A percentile compares a stretch with the other conserved stretches of the same genome.
Evolutionary conservation across 352 stramenopile species (phyloP).

Genomic region (Phytophthora nicotianae): DNA sequence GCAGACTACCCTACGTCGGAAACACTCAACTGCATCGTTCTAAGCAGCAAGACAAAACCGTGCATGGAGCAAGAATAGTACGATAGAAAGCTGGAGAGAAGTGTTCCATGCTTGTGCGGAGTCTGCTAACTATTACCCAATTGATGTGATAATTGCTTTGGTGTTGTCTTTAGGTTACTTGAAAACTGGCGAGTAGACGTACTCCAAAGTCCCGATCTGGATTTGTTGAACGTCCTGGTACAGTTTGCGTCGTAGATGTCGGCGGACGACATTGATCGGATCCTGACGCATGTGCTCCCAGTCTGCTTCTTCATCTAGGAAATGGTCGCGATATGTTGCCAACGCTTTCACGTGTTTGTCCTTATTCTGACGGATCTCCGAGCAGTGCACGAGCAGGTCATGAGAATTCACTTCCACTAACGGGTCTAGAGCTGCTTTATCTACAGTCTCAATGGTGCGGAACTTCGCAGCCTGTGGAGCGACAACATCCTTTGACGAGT

Average conservation of each 20-base stretch:
- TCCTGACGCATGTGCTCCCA: slow-evolving; percentile 77
- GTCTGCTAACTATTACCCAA: slow-evolving; percentile 18
- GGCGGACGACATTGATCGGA: slow-evolving; percentile 65
- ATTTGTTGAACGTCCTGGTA: slow-evolving; percentile 68
- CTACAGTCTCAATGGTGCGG: slow-evolving; percentile 67
- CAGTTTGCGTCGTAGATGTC: slow-evolving; percentile 57
- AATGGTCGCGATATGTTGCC: slow-evolving; percentile 49
- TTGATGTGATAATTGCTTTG: slow-evolving; percentile 2
- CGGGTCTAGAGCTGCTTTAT: slow-evolving; percentile 50
- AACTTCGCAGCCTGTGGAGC: slow-evolving; percentile 27
- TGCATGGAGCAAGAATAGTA: slow-evolving; percentile 16
- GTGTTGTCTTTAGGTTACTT: slow-evolving; percentile 20
- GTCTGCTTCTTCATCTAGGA: slow-evolving; percentile 58
- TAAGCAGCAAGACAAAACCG: not conserved
- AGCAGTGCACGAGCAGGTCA: slow-evolving; percentile 70
- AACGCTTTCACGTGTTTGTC: slow-evolving; percentile 52
- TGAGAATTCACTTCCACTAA: slow-evolving; percentile 68
- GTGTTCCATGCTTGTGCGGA: slow-evolving; percentile 14
- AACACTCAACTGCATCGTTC: not conserved
- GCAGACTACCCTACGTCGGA: not conserved
- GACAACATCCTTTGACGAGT: slow-evolving; percentile 5
- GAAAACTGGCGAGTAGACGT: slow-evolving; percentile 73
- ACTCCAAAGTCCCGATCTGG: slow-evolving; percentile 64
- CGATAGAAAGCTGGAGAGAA: slow-evolving; percentile 16
- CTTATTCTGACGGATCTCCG: slow-evolving; percentile 64